These are phyloP conservation scores for Pythium brachiatum DNA, from an alignment of 352 stramenopile species.

Conservation along the genomic window DNA sequence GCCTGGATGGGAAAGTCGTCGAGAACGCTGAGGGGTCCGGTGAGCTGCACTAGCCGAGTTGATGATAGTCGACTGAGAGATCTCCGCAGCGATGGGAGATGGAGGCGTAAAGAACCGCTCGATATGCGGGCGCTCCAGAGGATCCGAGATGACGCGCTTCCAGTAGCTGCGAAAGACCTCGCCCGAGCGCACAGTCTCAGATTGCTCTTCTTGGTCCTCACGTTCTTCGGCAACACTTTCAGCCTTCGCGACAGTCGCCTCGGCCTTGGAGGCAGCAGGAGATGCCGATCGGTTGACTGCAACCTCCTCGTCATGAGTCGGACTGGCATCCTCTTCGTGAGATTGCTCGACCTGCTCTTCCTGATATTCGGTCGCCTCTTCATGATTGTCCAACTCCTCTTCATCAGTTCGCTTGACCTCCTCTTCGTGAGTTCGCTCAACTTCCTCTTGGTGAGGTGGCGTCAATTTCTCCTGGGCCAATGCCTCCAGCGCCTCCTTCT, in stretches of 20 bases:
- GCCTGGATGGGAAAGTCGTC: slow-evolving; percentile 8
- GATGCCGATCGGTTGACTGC: neutral
- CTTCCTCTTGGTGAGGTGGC: too few species aligned
- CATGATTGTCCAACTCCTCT: too few species aligned
- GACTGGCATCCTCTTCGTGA: too few species aligned
- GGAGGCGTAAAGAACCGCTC: slow-evolving; percentile 17
- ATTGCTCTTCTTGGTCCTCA: neutral
- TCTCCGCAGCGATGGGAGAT: neutral
- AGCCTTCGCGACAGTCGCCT: neutral
- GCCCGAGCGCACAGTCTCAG: neutral
- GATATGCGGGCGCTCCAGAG: neutral
- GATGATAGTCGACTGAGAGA: neutral
- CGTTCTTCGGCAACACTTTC: neutral
- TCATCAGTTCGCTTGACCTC: too few species aligned
- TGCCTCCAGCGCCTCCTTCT: neutral
- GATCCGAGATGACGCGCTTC: slow-evolving; percentile 1
- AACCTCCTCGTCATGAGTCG: neutral
- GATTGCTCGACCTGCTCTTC: too few species aligned
- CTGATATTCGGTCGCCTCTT: too few species aligned
- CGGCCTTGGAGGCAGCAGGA: neutral
- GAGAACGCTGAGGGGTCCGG: slow-evolving; percentile 12
- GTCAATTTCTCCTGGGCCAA: neutral
- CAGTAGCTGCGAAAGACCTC: slow-evolving; percentile 19
- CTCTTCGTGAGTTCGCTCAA: too few species aligned
- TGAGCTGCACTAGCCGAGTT: neutral